Evolutionary conservation across 768 basidiomycete species (phyloP), one percentile per base, ranked within the genome.

Genomic region (Suillus tomentosus): DNA sequence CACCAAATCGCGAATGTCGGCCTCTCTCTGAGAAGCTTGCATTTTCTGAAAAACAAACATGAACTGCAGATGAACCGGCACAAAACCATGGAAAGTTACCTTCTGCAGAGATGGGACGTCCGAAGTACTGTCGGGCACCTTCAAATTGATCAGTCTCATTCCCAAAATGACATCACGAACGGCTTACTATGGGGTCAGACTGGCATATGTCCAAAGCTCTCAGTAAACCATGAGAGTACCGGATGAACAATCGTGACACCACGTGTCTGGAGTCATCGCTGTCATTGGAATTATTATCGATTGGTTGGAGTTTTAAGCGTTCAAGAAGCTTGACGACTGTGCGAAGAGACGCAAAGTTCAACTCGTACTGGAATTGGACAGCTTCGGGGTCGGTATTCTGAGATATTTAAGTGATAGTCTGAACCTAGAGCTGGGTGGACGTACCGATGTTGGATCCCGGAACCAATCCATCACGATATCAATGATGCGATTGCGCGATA

Each of bases 401-500:
- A 39, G 40, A 22, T 22, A 69, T 64, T 60, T 56, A 51, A 22
- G 61, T 4, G 10, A 63, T 36, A 45, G 45, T 53, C 40, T 2
- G 48, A 61, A 48, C 62, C 53, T 58, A 48, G 51, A 22, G 15
- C 42, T 27, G n/a, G 2, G 60, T 39, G 27, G 24, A 75, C 86
- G 62, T 60, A 91, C 91, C 64, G 71, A 67, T 17, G 78, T 63
- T 9, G 83, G 79, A 60, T 85, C 82, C 65, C 83, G 81, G 48
- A 92, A 85, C 94, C 94, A 96, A 51, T 90, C 87, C 72, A 89
- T 80, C n/a, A 96, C 78, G 39, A 85, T 82, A 64, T 95, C 92
- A 31, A 94, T 79, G 45, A 94, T 84, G 43, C 82, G 80, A 72
- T 92, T 90, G 14, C 92, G 85, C 15, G 86, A 80, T 61, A 77